Conservation (phyloP, 1,139 yeast genomes). For the Geotrichum restrictum region DNA sequence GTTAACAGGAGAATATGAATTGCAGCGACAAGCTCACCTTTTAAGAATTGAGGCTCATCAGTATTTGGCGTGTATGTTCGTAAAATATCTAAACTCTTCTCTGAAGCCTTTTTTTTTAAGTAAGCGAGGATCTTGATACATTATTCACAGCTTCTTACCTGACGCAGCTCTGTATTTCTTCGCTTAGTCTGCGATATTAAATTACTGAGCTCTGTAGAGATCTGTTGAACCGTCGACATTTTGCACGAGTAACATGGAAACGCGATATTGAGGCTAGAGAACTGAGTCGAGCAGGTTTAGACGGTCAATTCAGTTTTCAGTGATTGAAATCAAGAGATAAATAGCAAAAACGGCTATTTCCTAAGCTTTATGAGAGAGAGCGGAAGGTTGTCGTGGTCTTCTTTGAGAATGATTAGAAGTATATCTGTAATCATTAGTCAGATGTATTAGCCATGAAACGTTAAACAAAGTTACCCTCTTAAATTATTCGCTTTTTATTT, state of each 20-base stretch:
- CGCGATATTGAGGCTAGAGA: too few species aligned
- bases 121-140: background rate
- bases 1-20: conserved; percentile 20
- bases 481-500: background rate
- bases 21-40: conserved; percentile 30
- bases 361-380: background rate
- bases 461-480: conserved; percentile 1
- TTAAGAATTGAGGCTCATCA: conserved; percentile 35
- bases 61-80: conserved; percentile 37
- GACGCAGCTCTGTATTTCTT: conserved; percentile 60
- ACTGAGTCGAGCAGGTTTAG: too few species aligned
- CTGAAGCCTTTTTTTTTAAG: conserved; percentile 51
- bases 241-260: background rate
- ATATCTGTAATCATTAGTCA: too few species aligned
- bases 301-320: too few species aligned
- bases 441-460: background rate
- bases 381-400: conserved; percentile 14
- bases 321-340: background rate
- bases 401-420: too few species aligned
- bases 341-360: background rate
- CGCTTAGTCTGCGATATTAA: conserved; percentile 69
- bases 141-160: conserved; percentile 34
- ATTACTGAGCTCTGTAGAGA: conserved; percentile 50
- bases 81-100: conserved; percentile 51
- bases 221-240: conserved; percentile 26